These are phyloP conservation scores for Apiotrichum siamense DNA, from an alignment of 1,284 basidiomycete genomes.

Conservation along the genomic window DNA sequence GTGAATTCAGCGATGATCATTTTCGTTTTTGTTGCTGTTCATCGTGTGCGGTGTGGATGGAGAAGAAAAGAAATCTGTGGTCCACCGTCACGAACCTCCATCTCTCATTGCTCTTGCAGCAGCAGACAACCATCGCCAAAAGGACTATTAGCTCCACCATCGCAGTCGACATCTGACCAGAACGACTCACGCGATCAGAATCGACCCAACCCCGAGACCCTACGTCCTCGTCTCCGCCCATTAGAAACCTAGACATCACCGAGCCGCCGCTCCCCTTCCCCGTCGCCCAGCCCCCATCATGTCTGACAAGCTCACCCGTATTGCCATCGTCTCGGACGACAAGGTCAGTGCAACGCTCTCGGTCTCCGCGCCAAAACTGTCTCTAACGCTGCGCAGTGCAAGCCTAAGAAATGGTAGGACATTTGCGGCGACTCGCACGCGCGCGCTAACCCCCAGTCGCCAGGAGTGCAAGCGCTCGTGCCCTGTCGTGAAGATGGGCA, in stretches of 20 bases:
- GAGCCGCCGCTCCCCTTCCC: background rate
- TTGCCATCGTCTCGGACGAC: conserved; percentile 88
- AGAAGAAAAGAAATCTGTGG: no score
- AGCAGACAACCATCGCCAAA: no score
- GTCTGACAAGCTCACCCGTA: conserved; percentile 85
- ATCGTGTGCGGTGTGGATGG: no score
- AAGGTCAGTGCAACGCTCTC: conserved; percentile 41
- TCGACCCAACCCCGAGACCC: background rate
- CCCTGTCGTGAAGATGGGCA: conserved; percentile 97
- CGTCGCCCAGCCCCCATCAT: conserved; percentile 15
- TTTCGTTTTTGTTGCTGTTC: no score
- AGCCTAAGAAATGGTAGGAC: conserved; percentile 62
- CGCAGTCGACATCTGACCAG: no score
- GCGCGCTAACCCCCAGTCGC: conserved; percentile 24
- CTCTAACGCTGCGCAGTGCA: conserved; percentile 56
- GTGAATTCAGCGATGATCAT: no score
- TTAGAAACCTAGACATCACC: background rate
- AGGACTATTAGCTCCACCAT: background rate
- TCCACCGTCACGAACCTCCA: no score
- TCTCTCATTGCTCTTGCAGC: no score
- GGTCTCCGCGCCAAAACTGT: background rate
- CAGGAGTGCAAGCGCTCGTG: conserved; percentile 63
- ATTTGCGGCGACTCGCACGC: background rate
- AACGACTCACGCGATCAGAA: no score
- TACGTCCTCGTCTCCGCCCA: no score